These are phyloP conservation scores for Aspergillus heteromorphus DNA, from an alignment of 495 filamentous ascomycete species.

Conservation along the genomic window DNA sequence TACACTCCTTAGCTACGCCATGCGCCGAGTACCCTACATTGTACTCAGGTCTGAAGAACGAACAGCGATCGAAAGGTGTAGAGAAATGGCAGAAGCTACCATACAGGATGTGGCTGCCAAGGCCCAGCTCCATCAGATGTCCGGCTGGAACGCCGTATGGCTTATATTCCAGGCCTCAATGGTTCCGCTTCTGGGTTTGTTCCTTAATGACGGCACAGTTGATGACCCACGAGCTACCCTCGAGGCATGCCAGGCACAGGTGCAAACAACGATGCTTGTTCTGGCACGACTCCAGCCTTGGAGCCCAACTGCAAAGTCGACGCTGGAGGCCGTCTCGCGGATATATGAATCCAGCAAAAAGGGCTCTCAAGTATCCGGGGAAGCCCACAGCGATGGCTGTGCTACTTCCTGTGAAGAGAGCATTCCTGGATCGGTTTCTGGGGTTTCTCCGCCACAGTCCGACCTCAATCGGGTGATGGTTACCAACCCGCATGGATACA, in stretches of 20 bases:
- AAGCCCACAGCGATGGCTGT: constrained; percentile 14
- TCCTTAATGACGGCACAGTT: constrained; percentile 56
- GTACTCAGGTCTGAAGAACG: constrained; percentile 59
- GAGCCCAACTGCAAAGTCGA: constrained; percentile 65
- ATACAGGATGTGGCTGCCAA: constrained; percentile 66
- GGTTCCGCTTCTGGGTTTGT: constrained; percentile 69
- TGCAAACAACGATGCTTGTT: constrained; percentile 62
- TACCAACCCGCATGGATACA: constrained; percentile 20
- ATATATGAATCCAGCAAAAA: constrained; percentile 60
- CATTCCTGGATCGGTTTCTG: constrained; percentile 4
- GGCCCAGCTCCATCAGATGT: constrained; percentile 67
- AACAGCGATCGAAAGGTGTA: constrained; percentile 61
- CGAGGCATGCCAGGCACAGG: constrained; percentile 44
- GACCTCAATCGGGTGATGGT: constrained; percentile 19
- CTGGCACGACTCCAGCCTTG: constrained; percentile 66
- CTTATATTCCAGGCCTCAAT: constrained; percentile 74
- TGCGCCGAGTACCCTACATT: constrained; percentile 57
- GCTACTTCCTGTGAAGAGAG: constrained; percentile 18
- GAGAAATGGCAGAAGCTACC: constrained; percentile 61
- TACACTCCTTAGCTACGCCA: constrained; percentile 64
- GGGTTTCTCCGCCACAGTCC: constrained; percentile 12
- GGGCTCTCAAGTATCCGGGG: constrained; percentile 14
- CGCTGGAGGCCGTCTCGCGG: constrained; percentile 60
- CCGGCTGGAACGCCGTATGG: constrained; percentile 80
- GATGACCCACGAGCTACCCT: constrained; percentile 51